Conservation (phyloP, 2,329 filamentous ascomycete genomes). For the Pyricularia grisea region DNA sequence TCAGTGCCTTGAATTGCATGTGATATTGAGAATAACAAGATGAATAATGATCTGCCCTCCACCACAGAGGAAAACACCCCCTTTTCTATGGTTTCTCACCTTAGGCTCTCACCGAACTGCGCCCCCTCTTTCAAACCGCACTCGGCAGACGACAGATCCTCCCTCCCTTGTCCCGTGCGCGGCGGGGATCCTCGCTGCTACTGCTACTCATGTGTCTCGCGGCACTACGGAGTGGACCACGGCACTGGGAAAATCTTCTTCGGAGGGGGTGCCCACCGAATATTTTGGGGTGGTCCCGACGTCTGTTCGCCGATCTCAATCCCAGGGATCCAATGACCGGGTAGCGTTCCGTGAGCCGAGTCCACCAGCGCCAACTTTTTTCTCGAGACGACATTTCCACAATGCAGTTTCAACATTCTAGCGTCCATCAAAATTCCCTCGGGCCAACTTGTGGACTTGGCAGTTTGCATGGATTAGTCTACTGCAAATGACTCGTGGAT, state of each 20-base stretch:
- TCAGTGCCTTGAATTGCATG: neutral
- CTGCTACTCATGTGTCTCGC: neutral
- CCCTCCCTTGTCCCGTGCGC: neutral
- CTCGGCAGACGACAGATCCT: neutral
- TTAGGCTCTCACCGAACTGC: neutral
- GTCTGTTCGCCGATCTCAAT: neutral
- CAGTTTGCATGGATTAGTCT: neutral
- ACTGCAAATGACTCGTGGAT: neutral
- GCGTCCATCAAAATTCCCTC: neutral
- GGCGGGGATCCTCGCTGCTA: neutral
- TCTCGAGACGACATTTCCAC: neutral
- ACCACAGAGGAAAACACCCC: neutral
- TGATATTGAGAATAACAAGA: neutral
- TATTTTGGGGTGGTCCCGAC: neutral
- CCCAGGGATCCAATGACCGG: neutral
- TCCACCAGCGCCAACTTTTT: neutral
- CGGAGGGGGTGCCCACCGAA: too few species aligned
- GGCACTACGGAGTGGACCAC: neutral
- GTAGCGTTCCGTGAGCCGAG: too few species aligned
- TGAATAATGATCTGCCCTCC: neutral
- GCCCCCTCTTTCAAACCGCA: neutral
- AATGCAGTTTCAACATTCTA: neutral
- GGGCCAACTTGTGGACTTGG: neutral
- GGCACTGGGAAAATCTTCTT: neutral
- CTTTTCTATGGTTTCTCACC: neutral